These are phyloP conservation scores for Gynandropsis gynandra DNA, from an alignment of 345 rosid genomes.

Conservation along the genomic window DNA sequence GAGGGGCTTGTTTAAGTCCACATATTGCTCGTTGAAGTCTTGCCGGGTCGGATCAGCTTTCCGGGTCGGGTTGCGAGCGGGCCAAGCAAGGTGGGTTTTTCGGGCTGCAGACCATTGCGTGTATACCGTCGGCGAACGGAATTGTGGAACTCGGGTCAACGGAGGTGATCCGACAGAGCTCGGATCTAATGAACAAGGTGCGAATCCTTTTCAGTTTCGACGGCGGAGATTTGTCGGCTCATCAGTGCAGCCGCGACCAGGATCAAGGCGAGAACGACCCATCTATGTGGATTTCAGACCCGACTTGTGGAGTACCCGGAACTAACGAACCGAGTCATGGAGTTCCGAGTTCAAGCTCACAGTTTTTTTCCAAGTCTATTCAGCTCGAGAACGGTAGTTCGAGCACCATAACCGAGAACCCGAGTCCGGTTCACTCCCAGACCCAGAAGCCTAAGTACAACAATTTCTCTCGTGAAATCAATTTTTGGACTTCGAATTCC, in stretches of 20 bases:
- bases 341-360: slow-evolving; percentile 13
- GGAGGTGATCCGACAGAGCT: slow-evolving; percentile 49
- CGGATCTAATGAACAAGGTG: slow-evolving; percentile 68
- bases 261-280: slow-evolving; percentile 71
- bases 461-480: slow-evolving; percentile 38
- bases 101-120: slow-evolving; percentile 71
- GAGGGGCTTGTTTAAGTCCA: too few relatives aligned
- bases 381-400: slow-evolving; percentile 17
- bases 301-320: slow-evolving; percentile 26
- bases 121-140: slow-evolving; percentile 65
- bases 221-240: slow-evolving; percentile 36
- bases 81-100: slow-evolving; percentile 56
- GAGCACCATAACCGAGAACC: slow-evolving; percentile 16
- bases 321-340: neutral
- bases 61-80: slow-evolving; percentile 50
- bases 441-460: neutral
- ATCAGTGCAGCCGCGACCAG: slow-evolving; percentile 29
- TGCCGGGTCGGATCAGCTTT: slow-evolving; percentile 48
- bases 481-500: slow-evolving; percentile 44
- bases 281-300: slow-evolving; percentile 59
- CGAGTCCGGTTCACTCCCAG: neutral
- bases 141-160: slow-evolving; percentile 87
- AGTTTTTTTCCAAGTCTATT: slow-evolving; percentile 23
- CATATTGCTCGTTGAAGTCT: slow-evolving; percentile 43
- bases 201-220: slow-evolving; percentile 45